Base-by-base conservation (phyloP, 2,329 filamentous ascomycete species). In the Ciborinia camelliae region DNA sequence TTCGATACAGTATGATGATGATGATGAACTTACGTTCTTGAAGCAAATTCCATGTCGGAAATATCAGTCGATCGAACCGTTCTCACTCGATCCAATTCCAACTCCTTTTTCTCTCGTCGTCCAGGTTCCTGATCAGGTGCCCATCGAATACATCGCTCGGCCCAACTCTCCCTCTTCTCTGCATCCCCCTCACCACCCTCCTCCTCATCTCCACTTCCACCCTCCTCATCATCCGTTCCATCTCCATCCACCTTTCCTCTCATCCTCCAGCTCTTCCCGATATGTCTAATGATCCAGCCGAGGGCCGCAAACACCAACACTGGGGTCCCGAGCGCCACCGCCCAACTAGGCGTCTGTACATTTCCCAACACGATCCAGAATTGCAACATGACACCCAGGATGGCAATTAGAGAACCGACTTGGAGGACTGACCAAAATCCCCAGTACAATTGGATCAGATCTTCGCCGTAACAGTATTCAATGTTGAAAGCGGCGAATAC, bases 341-440 rank as follows among this genome's bases (percentile, higher is more conserved):
- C 84, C 84, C 84, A 87, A 0, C 81, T 81, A 76, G 84, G 84
- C n/a, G 83, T 81, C 65, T 79, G 78, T 57, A 80, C 76, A 47
- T 83, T 77, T 45, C 77, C 77, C 10, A 85, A 71, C 3, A 80
- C 77, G 67, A 86, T 82, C 43, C 79, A 77, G 32, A 85, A 74
- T 45, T 83, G 80, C 3, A 86, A 75, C 52, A 84, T 80, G 66
- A 86, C 82, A 35, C 84, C 84, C 15, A 81, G 72, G 70, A 86
- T 84, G 65, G 84, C 84, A 43, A 86, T 85, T 66, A 84, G 75
- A 1, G 82, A 82, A 7, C 84, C 84, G 2, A 86, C 75, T 69
- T 86, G 84, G 6, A 85, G 76, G 79, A 85, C 83, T 28, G 82
- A 84, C 82, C 84, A 86, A 2, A 84, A 85, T 0, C 84, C 81